phyloP scores from a whole-genome alignment of 2,329 filamentous ascomycete genomes.

The Sporothrix brunneoviolacea region DNA sequence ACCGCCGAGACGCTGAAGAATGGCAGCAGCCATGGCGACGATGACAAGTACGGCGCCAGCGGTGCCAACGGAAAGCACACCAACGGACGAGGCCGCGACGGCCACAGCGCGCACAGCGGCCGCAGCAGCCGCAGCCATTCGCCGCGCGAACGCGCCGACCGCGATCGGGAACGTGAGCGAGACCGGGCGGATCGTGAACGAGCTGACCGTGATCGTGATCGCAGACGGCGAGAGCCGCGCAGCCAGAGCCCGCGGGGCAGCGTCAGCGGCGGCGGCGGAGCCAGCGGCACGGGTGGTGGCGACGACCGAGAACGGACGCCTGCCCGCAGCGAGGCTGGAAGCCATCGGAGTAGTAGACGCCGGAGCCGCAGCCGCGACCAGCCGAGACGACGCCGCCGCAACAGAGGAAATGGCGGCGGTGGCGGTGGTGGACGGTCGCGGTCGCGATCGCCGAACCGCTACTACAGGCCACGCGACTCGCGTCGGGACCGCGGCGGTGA shows the following conservation, averaged over 20 bases:
- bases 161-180: constrained; percentile 31
- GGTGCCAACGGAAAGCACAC: constrained; percentile 16
- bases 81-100: constrained; percentile 13
- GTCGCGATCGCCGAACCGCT: constrained; percentile 63
- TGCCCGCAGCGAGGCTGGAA: constrained; percentile 68
- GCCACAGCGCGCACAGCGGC: neutral
- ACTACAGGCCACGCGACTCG: constrained; percentile 49
- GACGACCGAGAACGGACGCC: constrained; percentile 44
- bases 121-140: constrained; percentile 11
- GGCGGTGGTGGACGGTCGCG: constrained; percentile 47
- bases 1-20: neutral
- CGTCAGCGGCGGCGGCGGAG: neutral
- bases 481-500: constrained; percentile 20
- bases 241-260: constrained; percentile 43
- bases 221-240: constrained; percentile 43
- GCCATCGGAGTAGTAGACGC: constrained; percentile 74
- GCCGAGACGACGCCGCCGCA: constrained; percentile 10
- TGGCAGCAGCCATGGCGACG: constrained; percentile 44
- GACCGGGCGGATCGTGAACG: constrained; percentile 28
- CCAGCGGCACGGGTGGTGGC: neutral
- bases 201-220: constrained; percentile 26
- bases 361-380: constrained; percentile 49
- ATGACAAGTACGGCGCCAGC: neutral
- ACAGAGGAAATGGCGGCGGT: constrained; percentile 4
- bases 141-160: constrained; percentile 40